These are phyloP conservation scores for Zygosaccharomyces pseudobailii DNA, from an alignment of 1,139 yeast genomes.

Conservation along the genomic window DNA sequence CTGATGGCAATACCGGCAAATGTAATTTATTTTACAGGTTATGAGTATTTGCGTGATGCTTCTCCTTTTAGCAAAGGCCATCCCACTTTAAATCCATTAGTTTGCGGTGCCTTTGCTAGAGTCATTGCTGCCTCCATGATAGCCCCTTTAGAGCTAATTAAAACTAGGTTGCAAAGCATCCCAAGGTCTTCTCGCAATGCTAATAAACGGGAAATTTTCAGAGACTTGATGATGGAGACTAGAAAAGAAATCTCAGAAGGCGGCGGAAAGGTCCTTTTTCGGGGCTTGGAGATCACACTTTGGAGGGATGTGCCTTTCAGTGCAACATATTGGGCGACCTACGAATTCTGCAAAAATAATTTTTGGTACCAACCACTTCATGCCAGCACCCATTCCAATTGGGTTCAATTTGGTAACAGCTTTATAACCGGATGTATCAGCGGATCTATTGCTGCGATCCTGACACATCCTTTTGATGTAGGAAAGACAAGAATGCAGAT, in stretches of 20 bases:
- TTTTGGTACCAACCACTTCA: slow-evolving; percentile 15
- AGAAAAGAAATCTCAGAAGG: slow-evolving; percentile 46
- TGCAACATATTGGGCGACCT: slow-evolving; percentile 90
- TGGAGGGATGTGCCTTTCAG: slow-evolving; percentile 98
- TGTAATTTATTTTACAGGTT: slow-evolving; percentile 90
- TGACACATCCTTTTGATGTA: slow-evolving; percentile 94
- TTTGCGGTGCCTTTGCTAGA: slow-evolving; percentile 86
- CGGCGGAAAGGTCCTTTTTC: slow-evolving; percentile 66
- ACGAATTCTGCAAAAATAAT: slow-evolving; percentile 46
- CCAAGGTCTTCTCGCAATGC: slow-evolving; percentile 43
- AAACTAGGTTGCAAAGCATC: slow-evolving; percentile 84
- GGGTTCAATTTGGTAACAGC: slow-evolving; percentile 62
- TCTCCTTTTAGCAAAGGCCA: slow-evolving; percentile 53
- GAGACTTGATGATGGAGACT: slow-evolving; percentile 54
- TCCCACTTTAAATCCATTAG: slow-evolving; percentile 59
- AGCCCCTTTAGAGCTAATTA: slow-evolving; percentile 82
- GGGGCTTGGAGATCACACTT: slow-evolving; percentile 79
- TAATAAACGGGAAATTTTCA: slow-evolving; percentile 36
- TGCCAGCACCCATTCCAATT: slow-evolving; percentile 34
- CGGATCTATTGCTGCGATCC: slow-evolving; percentile 79
- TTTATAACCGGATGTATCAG: slow-evolving; percentile 81
- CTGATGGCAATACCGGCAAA: slow-evolving; percentile 92
- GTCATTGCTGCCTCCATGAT: slow-evolving; percentile 77
- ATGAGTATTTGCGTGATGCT: slow-evolving; percentile 74
- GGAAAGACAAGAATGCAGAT: slow-evolving; percentile 94